These are phyloP conservation scores for Nicotiana noctiflora DNA, from an alignment of 257 asterid species.

Conservation along the genomic window DNA sequence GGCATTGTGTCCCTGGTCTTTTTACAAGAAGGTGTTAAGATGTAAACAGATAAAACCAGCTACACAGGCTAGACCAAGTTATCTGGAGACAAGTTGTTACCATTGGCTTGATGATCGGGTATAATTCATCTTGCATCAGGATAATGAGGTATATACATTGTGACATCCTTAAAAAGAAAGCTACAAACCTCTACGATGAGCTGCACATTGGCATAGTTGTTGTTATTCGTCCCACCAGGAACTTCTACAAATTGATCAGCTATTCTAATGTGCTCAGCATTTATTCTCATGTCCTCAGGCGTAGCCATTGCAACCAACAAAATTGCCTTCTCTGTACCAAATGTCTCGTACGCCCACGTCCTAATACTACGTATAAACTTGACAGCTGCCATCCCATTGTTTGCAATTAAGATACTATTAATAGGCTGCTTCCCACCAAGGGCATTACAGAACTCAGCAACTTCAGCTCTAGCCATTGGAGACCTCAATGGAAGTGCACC, in stretches of 20 bases:
- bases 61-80: not conserved
- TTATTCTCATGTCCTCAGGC: constrained; percentile 97
- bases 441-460: constrained; percentile 72
- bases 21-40: not conserved
- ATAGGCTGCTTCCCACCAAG: constrained; percentile 81
- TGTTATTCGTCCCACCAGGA: constrained; percentile 97
- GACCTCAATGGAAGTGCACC: constrained; percentile 63
- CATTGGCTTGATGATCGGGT: not conserved
- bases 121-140: not conserved
- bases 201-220: constrained; percentile 96
- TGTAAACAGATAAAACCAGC: not conserved
- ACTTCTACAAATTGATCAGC: constrained; percentile 99
- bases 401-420: constrained; percentile 90
- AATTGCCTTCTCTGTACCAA: constrained; percentile 95
- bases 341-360: constrained; percentile 97
- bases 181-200: constrained; percentile 89
- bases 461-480: constrained; percentile 41
- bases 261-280: constrained; percentile 97
- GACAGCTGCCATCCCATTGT: constrained; percentile 99
- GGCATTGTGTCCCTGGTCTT: not conserved
- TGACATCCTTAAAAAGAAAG: not conserved
- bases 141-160: not conserved
- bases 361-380: constrained; percentile 92
- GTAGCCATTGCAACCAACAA: constrained; percentile 99
- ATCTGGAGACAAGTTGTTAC: not conserved